These are phyloP conservation scores for Pisolithus sp. DNA, from an alignment of 768 basidiomycete genomes.

Conservation along the genomic window DNA sequence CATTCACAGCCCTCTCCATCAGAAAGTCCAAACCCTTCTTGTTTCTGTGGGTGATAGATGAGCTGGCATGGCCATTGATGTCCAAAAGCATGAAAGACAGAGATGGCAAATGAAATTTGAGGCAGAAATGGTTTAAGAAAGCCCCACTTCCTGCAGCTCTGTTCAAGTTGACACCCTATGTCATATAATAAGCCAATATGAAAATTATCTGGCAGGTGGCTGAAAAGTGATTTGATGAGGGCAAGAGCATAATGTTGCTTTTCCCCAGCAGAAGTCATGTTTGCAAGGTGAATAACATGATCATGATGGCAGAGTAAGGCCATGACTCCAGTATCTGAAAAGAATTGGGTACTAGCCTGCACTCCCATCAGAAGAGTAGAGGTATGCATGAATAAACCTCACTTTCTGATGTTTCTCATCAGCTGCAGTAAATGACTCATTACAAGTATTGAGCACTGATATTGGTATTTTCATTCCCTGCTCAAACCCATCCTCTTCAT, in stretches of 20 bases:
- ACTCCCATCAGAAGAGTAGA: not conserved
- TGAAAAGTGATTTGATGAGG: constrained; percentile 12
- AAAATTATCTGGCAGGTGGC: constrained; percentile 10
- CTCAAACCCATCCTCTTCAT: constrained; percentile 12
- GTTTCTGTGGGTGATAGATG: constrained; percentile 29
- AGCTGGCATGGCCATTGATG: constrained; percentile 33
- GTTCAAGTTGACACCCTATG: constrained; percentile 19
- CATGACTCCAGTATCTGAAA: constrained; percentile 18
- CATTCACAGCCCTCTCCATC: constrained; percentile 26
- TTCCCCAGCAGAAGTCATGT: constrained; percentile 15
- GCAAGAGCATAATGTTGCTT: constrained; percentile 20
- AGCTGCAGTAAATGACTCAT: constrained; percentile 20
- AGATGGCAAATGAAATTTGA: constrained; percentile 21
- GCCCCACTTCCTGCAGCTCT: constrained; percentile 10
- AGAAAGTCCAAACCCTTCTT: constrained; percentile 16
- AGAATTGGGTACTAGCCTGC: constrained; percentile 13
- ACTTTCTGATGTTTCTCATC: constrained; percentile 9
- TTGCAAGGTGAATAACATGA: constrained; percentile 10
- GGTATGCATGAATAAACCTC: not conserved
- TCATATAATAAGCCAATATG: constrained; percentile 17
- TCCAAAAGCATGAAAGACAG: constrained; percentile 31
- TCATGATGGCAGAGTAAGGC: constrained; percentile 18
- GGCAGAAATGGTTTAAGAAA: constrained; percentile 8
- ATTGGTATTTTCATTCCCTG: constrained; percentile 20
- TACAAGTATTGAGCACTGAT: constrained; percentile 27